Evolutionary conservation across 768 basidiomycete genomes (phyloP).

Genomic region (Hericium erinaceus): DNA sequence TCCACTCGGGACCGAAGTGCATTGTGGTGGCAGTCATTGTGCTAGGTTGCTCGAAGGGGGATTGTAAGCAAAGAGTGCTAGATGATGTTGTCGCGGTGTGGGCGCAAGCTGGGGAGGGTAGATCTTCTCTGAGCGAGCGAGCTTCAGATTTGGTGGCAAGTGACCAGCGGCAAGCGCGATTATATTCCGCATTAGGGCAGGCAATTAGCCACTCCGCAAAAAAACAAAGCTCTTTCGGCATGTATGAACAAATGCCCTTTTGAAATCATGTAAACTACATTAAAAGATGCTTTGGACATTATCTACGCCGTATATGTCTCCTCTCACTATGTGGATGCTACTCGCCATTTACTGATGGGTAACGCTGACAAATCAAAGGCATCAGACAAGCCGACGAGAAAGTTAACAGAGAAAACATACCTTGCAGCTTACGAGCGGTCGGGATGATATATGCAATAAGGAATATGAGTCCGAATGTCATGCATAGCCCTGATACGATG

Average conservation of each 20-base stretch:
- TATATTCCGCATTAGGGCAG: neutral
- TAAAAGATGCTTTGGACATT: neutral
- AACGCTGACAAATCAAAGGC: slow-evolving; percentile 34
- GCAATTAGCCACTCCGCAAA: neutral
- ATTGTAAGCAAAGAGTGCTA: too few relatives aligned
- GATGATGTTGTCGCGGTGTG: too few relatives aligned
- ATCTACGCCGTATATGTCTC: neutral
- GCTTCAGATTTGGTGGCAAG: neutral
- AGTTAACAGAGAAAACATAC: slow-evolving; percentile 33
- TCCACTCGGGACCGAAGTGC: slow-evolving; percentile 92
- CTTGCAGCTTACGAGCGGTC: slow-evolving; percentile 77
- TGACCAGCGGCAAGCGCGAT: neutral
- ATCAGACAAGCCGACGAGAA: neutral
- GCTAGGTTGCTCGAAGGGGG: slow-evolving; percentile 1
- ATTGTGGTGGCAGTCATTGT: slow-evolving; percentile 58
- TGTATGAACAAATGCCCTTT: neutral
- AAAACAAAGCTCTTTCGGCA: neutral
- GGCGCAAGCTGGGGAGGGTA: neutral
- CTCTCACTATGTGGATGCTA: slow-evolving; percentile 16
- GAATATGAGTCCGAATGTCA: slow-evolving; percentile 64
- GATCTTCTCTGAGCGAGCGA: neutral
- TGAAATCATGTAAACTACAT: neutral
- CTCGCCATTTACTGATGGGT: slow-evolving; percentile 64
- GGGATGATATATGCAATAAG: slow-evolving; percentile 75
- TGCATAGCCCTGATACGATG: slow-evolving; percentile 69